Conservation (phyloP, 257 asterid genomes). For the Petrea volubilis region DNA sequence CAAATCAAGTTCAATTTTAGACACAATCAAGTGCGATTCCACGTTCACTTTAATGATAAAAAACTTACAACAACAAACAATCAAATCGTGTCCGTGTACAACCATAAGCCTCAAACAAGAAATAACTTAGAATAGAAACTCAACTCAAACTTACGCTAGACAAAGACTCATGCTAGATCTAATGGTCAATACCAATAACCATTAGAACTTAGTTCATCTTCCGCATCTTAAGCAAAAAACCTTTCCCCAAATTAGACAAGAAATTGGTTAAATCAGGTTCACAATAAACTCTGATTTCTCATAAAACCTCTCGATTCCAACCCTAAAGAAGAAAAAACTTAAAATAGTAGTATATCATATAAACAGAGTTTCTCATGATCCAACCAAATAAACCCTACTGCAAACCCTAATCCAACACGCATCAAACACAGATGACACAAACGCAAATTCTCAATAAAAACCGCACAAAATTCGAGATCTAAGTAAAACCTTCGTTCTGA, state of each 20-base stretch:
- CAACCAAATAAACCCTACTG: slow-evolving; percentile 20
- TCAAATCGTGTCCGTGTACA: neutral
- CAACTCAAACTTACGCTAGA: neutral
- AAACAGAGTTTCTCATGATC: neutral
- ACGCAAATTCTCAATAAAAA: slow-evolving; percentile 17
- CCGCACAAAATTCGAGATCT: slow-evolving; percentile 42
- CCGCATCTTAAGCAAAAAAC: slow-evolving; percentile 12
- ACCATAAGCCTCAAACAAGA: neutral
- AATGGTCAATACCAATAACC: slow-evolving; percentile 8
- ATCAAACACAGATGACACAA: neutral
- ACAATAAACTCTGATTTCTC: neutral
- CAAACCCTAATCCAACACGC: slow-evolving; percentile 35
- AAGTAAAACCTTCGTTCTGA: slow-evolving; percentile 69
- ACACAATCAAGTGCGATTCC: slow-evolving; percentile 13
- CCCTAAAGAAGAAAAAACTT: neutral
- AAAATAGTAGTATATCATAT: neutral
- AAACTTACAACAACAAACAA: neutral
- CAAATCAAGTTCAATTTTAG: slow-evolving; percentile 27
- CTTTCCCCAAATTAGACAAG: neutral
- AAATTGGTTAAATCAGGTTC: neutral
- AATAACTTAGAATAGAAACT: slow-evolving; percentile 3
- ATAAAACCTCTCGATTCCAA: slow-evolving; percentile 13
- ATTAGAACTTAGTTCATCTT: slow-evolving; percentile 2
- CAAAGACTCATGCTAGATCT: slow-evolving; percentile 24
- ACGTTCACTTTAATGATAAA: slow-evolving; percentile 13